phyloP scores from a whole-genome alignment of 1,284 basidiomycete species.

The Malassezia cuniculi region DNA sequence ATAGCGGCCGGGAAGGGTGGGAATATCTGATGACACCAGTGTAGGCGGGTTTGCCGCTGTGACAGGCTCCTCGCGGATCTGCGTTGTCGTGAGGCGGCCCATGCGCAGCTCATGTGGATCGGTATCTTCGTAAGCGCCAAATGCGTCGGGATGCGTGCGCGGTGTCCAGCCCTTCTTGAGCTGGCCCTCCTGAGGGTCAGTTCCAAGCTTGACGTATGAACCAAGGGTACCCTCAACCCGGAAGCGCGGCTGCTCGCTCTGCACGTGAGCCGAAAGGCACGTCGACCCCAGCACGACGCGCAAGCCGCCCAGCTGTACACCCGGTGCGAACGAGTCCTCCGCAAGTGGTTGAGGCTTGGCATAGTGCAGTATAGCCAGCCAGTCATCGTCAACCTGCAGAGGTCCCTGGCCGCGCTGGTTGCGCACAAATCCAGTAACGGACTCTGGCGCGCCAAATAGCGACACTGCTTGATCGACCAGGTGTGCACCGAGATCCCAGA shows the following conservation, averaged over 20 bases:
- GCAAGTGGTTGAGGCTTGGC: slow-evolving; percentile 22
- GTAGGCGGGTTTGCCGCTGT: slow-evolving; percentile 26
- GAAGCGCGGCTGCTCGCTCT: slow-evolving; percentile 35
- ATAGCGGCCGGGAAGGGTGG: slow-evolving; percentile 37
- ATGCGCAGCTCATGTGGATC: slow-evolving; percentile 23
- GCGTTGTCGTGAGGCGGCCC: slow-evolving; percentile 29
- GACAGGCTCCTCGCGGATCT: slow-evolving; percentile 12
- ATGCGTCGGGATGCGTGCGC: slow-evolving; percentile 23
- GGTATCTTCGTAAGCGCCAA: slow-evolving; percentile 26
- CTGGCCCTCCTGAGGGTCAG: slow-evolving; percentile 41
- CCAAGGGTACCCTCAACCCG: slow-evolving; percentile 33
- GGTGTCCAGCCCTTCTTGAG: slow-evolving; percentile 38
- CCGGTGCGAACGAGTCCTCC: slow-evolving; percentile 21
- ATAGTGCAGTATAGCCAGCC: slow-evolving; percentile 32
- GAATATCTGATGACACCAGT: slow-evolving; percentile 26
- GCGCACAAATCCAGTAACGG: slow-evolving; percentile 28
- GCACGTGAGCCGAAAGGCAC: slow-evolving; percentile 31
- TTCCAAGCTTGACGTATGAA: slow-evolving; percentile 35
- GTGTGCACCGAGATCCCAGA: slow-evolving; percentile 40
- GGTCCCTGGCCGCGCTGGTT: slow-evolving; percentile 32
- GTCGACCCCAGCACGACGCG: slow-evolving; percentile 29
- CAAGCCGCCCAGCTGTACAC: slow-evolving; percentile 27
- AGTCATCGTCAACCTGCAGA: slow-evolving; percentile 36
- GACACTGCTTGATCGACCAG: slow-evolving; percentile 37
- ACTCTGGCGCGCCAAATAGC: slow-evolving; percentile 34